A percentile compares a stretch with the other conserved stretches of the same genome.
phyloP scores from a whole-genome alignment of 768 basidiomycete genomes.

The Boletellus emodensis region DNA sequence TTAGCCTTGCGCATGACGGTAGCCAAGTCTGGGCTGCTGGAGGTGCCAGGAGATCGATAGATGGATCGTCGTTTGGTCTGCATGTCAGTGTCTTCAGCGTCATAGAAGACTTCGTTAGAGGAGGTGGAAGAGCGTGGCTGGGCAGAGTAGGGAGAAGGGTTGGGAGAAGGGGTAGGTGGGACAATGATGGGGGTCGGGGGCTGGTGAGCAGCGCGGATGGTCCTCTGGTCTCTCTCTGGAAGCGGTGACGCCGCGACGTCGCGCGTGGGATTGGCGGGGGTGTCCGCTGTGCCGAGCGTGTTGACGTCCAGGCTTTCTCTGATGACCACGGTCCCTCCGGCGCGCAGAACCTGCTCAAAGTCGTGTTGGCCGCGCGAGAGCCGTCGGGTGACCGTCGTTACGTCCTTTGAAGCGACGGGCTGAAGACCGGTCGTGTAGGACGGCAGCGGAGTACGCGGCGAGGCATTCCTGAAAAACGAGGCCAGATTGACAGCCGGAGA shows the following conservation, averaged over 20 bases:
- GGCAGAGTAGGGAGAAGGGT: constrained; percentile 32
- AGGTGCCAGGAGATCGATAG: constrained; percentile 84
- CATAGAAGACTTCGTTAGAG: constrained; percentile 57
- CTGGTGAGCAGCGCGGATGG: constrained; percentile 36
- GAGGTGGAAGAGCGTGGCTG: constrained; percentile 41
- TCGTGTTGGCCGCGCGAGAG: constrained; percentile 73
- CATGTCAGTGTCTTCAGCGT: constrained; percentile 62
- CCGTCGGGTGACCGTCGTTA: constrained; percentile 43
- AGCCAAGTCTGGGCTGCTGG: constrained; percentile 88
- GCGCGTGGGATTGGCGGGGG: constrained; percentile 29
- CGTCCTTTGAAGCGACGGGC: constrained; percentile 54
- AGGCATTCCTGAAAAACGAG: constrained; percentile 55
- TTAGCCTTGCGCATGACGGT: constrained; percentile 83
- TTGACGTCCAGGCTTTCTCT: constrained; percentile 70
- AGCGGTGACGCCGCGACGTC: constrained; percentile 42
- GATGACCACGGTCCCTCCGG: constrained; percentile 63
- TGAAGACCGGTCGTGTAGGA: constrained; percentile 51
- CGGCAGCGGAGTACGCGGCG: constrained; percentile 42
- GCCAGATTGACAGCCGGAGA: constrained; percentile 49
- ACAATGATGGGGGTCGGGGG: constrained; percentile 61
- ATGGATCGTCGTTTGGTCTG: constrained; percentile 78
- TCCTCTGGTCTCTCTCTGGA: constrained; percentile 33
- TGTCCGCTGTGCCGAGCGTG: constrained; percentile 55
- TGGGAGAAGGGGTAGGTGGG: constrained; percentile 64
- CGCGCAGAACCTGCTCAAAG: constrained; percentile 72